Conservation (phyloP, 2,329 filamentous ascomycete genomes). For the Verticillium isaacii region DNA sequence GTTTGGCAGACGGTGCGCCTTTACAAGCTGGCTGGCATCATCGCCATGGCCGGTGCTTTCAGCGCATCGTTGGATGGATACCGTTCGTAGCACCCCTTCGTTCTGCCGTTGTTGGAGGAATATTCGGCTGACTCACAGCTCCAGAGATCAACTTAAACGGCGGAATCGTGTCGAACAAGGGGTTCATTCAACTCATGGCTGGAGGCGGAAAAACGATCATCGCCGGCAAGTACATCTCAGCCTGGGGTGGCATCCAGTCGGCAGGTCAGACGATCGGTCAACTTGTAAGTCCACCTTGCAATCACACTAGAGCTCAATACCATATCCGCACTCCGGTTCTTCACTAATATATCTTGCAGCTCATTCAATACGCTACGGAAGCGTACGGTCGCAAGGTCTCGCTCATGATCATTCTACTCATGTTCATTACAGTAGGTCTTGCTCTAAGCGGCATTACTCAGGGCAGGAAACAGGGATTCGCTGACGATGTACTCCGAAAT, state of each 20-base stretch:
- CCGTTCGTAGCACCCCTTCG: constrained; percentile 12
- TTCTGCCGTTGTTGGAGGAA: constrained; percentile 4
- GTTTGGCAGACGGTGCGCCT: constrained; percentile 29
- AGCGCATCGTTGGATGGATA: constrained; percentile 36
- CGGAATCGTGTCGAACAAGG: constrained; percentile 33
- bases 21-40: constrained; percentile 26
- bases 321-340: not conserved
- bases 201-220: constrained; percentile 24
- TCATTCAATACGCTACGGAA: constrained; percentile 26
- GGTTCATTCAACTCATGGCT: constrained; percentile 31
- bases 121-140: constrained; percentile 9
- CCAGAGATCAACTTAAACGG: constrained; percentile 25
- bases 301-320: too few species aligned
- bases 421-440: constrained; percentile 20
- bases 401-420: constrained; percentile 27
- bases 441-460: not conserved
- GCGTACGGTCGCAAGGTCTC: constrained; percentile 28
- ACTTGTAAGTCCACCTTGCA: constrained; percentile 18
- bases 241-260: constrained; percentile 33
- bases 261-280: constrained; percentile 32
- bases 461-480: constrained; percentile 18
- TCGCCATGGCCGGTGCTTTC: constrained; percentile 36
- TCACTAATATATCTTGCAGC: constrained; percentile 13
- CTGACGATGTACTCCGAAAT: constrained; percentile 8
- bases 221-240: constrained; percentile 27